phyloP scores from a whole-genome alignment of 352 stramenopile species.

The Pythium phragmiticola region DNA sequence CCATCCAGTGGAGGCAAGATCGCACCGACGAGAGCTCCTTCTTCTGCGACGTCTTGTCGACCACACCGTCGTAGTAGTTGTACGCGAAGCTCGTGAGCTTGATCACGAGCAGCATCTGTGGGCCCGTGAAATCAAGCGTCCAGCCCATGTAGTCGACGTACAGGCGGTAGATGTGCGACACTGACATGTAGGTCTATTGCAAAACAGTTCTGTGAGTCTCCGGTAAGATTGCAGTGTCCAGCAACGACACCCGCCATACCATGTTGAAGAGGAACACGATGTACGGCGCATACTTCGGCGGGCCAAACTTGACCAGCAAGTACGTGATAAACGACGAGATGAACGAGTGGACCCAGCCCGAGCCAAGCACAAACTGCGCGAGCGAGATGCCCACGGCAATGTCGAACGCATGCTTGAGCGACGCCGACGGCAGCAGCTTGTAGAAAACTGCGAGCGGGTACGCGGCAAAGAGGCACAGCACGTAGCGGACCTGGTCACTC shows the following conservation, averaged over 20 bases:
- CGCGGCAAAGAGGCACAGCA: conserved; percentile 91
- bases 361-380: conserved; percentile 92
- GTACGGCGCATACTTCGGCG: conserved; percentile 54
- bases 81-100: conserved; percentile 98
- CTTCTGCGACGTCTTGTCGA: conserved; percentile 49
- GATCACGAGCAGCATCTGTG: conserved; percentile 95
- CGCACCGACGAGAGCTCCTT: conserved; percentile 28
- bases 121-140: conserved; percentile 83
- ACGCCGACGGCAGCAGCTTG: conserved; percentile 73
- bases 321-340: conserved; percentile 91
- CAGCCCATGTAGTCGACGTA: conserved; percentile 96
- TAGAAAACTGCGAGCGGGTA: conserved; percentile 94
- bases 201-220: too few relatives aligned
- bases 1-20: background rate
- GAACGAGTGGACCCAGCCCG: conserved; percentile 95
- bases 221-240: too few relatives aligned
- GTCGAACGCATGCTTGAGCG: conserved; percentile 92
- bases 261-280: conserved; percentile 95
- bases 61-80: conserved; percentile 95
- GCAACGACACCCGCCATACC: conserved; percentile 11
- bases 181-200: conserved; percentile 13
- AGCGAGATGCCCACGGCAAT: conserved; percentile 91
- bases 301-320: conserved; percentile 72
- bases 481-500: conserved; percentile 76
- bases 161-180: conserved; percentile 91